Evolutionary conservation across 129 eudicot species (phyloP).

Genomic region (Smallanthus sonchifolius): DNA sequence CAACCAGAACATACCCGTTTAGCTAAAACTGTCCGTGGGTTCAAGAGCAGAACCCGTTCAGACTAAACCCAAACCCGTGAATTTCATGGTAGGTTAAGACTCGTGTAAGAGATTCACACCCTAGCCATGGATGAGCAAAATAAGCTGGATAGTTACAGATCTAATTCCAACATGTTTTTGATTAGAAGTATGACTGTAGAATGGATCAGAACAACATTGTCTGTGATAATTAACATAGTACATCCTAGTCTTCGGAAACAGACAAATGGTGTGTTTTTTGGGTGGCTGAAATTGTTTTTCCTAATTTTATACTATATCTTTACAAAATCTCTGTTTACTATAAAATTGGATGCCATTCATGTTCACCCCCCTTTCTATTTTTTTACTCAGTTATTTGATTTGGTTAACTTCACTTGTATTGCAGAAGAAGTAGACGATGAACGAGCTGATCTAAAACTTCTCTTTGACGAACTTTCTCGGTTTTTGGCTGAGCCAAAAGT

Average conservation of each 20-base stretch:
- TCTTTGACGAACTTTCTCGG: conserved; percentile 45
- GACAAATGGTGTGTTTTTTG: neutral
- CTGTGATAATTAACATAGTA: neutral
- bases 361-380: neutral
- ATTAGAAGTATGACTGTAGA: neutral
- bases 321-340: neutral
- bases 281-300: neutral
- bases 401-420: conserved; percentile 14
- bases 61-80: neutral
- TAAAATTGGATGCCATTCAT: neutral
- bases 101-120: neutral
- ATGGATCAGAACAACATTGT: neutral
- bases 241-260: neutral
- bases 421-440: conserved; percentile 57
- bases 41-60: neutral
- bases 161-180: neutral
- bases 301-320: neutral
- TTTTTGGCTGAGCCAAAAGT: conserved; percentile 42
- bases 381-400: neutral
- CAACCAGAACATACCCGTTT: neutral
- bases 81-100: neutral
- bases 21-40: neutral
- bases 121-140: neutral
- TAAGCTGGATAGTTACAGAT: neutral
- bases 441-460: conserved; percentile 48